Evolutionary conservation across 2,329 filamentous ascomycete species (phyloP), one percentile per base, ranked within the genome.

Genomic region (Fusarium sp.): DNA sequence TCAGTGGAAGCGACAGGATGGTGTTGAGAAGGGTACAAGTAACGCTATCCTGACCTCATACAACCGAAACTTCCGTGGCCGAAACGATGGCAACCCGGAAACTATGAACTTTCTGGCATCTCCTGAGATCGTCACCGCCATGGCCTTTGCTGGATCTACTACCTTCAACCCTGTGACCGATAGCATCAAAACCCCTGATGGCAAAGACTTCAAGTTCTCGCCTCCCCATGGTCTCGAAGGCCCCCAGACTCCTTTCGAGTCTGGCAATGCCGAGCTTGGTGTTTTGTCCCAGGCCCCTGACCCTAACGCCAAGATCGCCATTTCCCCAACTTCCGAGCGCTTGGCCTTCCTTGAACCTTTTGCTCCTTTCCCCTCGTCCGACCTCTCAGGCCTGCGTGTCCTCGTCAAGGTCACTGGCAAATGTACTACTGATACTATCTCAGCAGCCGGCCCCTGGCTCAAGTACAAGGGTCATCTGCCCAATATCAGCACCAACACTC

Each of bases 81-180:
- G 96, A 73, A 99, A 99, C 81, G 96, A 99, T 79, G 96, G 96
- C 69, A 99, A 99, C 85, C 91, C 93, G 26, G 91, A 92, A 44
- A 99, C 96, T 12, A 98, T 98, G 95, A 99, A 98, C 87, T 99
- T 99, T 85, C 89, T 99, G 56, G 95, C 96, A 13, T 98, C 95
- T 1, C 96, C 96, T 10, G 96, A 99, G 82, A 90, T 99, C 63
- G 96, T 99, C 69, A 98, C 96, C 7, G 96, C 96, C 54, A 95
- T 99, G 91, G 89, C 93, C 15, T 99, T 97, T 82, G 92, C 95
- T 44, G 96, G 96, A 58, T 90, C 89, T 58, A 98, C 95, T 26
- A 96, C 93, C 50, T 99, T 99, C 87, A 98, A 99, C 84, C 96
- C 96, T 32, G 89, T 97, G 81, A 97, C 93, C 15, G 96, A 99